Evolutionary conservation across 106 monocot genomes (phyloP).

Genomic region (Amphibolis antarctica): DNA sequence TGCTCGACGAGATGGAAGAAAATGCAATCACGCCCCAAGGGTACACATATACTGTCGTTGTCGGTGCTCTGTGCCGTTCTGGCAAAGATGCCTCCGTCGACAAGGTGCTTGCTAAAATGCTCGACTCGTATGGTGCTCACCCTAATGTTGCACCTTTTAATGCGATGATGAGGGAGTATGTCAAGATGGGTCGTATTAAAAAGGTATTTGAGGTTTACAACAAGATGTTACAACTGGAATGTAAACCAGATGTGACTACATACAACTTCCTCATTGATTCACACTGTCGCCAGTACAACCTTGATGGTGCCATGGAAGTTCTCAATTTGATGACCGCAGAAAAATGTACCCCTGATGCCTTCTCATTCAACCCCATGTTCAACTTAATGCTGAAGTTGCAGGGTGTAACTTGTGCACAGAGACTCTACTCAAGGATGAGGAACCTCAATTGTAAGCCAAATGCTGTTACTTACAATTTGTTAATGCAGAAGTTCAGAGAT

Average conservation of each 20-base stretch:
- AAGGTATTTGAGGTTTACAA: constrained; percentile 71
- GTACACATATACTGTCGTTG: constrained; percentile 66
- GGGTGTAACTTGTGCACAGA: constrained; percentile 47
- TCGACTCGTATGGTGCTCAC: constrained; percentile 27
- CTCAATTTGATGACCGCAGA: constrained; percentile 44
- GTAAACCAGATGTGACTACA: constrained; percentile 65
- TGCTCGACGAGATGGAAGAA: constrained; percentile 50
- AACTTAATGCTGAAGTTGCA: constrained; percentile 26
- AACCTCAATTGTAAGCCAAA: constrained; percentile 49
- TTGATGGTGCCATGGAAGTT: constrained; percentile 62
- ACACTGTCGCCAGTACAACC: constrained; percentile 52
- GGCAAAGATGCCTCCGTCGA: constrained; percentile 31
- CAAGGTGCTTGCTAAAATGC: constrained; percentile 70
- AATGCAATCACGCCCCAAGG: constrained; percentile 54
- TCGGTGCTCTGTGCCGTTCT: constrained; percentile 61
- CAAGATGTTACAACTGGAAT: constrained; percentile 60
- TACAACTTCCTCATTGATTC: constrained; percentile 73
- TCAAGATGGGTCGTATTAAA: constrained; percentile 49
- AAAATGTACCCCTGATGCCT: constrained; percentile 41
- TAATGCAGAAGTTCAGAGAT: constrained; percentile 63
- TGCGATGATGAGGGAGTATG: constrained; percentile 56
- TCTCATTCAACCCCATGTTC: constrained; percentile 73
- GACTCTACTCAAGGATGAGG: constrained; percentile 56
- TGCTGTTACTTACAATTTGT: constrained; percentile 60
- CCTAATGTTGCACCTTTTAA: constrained; percentile 90